Conservation (phyloP, 805 yeast species). For the Suhomyces xylopsoci region DNA sequence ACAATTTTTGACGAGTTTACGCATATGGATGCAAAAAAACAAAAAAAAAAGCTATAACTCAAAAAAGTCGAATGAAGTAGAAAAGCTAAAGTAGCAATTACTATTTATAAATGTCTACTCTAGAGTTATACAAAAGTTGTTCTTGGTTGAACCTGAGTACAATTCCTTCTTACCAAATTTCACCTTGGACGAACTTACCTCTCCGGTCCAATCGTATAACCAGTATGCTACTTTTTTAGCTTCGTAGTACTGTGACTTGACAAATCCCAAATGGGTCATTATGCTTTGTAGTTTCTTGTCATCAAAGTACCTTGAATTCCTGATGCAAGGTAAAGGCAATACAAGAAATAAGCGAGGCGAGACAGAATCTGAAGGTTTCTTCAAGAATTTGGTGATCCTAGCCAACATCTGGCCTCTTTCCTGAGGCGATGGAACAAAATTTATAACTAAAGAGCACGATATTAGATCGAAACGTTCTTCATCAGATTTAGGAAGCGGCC, state of each 20-base stretch:
- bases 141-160: constrained; percentile 55
- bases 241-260: constrained; percentile 43
- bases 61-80: no score
- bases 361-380: constrained; percentile 20
- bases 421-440: constrained; percentile 74
- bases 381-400: constrained; percentile 56
- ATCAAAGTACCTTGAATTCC: constrained; percentile 77
- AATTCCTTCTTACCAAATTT: constrained; percentile 46
- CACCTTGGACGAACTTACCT: constrained; percentile 7
- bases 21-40: background rate
- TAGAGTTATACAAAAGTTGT: constrained; percentile 60
- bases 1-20: background rate
- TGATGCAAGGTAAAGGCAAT: constrained; percentile 81
- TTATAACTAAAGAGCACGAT: constrained; percentile 83
- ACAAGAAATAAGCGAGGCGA: constrained; percentile 65
- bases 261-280: constrained; percentile 61
- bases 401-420: constrained; percentile 77
- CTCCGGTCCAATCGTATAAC: constrained; percentile 53
- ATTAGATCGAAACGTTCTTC: constrained; percentile 57
- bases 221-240: constrained; percentile 75
- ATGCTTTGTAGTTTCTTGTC: constrained; percentile 41
- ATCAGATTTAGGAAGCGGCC: constrained; percentile 53
- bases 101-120: background rate
- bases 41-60: background rate
- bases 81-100: background rate